These are phyloP conservation scores for Ganoderma resinaceum DNA, from an alignment of 1,284 basidiomycete species.

Conservation along the genomic window DNA sequence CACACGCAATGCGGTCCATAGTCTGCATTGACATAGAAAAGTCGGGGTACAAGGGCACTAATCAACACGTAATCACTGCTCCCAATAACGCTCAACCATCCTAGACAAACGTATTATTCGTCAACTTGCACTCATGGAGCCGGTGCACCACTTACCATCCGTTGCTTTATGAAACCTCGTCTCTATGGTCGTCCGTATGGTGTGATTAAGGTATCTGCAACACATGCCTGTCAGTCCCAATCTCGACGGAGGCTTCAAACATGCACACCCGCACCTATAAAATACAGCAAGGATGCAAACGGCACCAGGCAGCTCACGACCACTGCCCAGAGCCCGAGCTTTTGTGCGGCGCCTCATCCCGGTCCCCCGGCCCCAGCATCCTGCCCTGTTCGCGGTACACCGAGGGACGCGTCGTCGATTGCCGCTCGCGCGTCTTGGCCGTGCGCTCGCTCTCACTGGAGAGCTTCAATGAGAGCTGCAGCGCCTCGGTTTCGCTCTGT, in stretches of 20 bases:
- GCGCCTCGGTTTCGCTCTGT: slow-evolving; percentile 16
- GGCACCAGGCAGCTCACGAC: slow-evolving; percentile 14
- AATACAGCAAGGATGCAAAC: slow-evolving; percentile 18
- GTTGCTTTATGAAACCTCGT: neutral
- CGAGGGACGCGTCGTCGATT: neutral
- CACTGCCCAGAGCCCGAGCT: neutral
- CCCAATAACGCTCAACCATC: neutral
- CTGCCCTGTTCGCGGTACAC: neutral
- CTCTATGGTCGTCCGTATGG: neutral
- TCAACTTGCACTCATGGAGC: neutral
- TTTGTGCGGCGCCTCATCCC: slow-evolving; percentile 3
- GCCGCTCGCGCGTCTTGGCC: neutral
- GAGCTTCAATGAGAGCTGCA: neutral
- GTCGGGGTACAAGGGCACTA: neutral
- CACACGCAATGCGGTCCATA: neutral
- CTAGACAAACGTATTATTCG: neutral
- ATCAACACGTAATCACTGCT: neutral
- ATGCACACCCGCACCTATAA: neutral
- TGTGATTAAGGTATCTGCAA: neutral
- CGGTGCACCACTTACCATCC: neutral
- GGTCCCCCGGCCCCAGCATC: neutral
- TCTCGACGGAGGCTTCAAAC: neutral
- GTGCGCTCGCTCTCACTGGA: neutral
- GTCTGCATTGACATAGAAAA: neutral
- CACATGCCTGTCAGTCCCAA: neutral